Evolutionary conservation across 179 eudicot species (phyloP).

Genomic region (Kewa caespitosa): DNA sequence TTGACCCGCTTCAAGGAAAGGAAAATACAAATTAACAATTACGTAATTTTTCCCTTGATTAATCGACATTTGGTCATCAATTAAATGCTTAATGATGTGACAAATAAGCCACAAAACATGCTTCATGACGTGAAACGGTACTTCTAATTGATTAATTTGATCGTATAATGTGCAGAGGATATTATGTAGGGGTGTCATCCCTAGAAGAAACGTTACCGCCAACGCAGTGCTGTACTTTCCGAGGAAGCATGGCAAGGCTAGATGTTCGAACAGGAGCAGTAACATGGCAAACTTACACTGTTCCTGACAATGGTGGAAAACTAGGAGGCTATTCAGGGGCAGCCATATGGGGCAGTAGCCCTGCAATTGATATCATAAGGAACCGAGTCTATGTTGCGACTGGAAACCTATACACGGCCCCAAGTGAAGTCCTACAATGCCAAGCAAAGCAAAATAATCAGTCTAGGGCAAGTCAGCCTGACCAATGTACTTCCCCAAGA

Average conservation of each 20-base stretch:
- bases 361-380: slow-evolving; percentile 48
- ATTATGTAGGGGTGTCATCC: slow-evolving; percentile 69
- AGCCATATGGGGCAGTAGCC: slow-evolving; percentile 86
- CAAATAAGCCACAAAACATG: too few relatives aligned
- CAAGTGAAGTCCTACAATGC: slow-evolving; percentile 46
- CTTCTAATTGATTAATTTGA: background rate
- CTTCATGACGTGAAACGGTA: too few relatives aligned
- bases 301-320: slow-evolving; percentile 61
- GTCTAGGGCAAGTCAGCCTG: slow-evolving; percentile 28
- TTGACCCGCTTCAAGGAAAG: too few relatives aligned
- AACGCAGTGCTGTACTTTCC: slow-evolving; percentile 56
- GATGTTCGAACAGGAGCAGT: slow-evolving; percentile 48
- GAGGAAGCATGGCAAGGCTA: slow-evolving; percentile 66
- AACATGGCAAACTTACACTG: slow-evolving; percentile 59
- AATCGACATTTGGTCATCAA: too few relatives aligned
- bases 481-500: slow-evolving; percentile 31
- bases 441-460: slow-evolving; percentile 37
- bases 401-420: slow-evolving; percentile 65
- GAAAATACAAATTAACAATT: too few relatives aligned
- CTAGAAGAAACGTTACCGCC: slow-evolving; percentile 39
- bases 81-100: too few relatives aligned
- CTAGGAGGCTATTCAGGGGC: slow-evolving; percentile 67
- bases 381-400: slow-evolving; percentile 54
- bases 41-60: too few relatives aligned
- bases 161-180: slow-evolving; percentile 29